Conservation (phyloP, 352 stramenopile genomes). For the Globisporangium spiculum region DNA sequence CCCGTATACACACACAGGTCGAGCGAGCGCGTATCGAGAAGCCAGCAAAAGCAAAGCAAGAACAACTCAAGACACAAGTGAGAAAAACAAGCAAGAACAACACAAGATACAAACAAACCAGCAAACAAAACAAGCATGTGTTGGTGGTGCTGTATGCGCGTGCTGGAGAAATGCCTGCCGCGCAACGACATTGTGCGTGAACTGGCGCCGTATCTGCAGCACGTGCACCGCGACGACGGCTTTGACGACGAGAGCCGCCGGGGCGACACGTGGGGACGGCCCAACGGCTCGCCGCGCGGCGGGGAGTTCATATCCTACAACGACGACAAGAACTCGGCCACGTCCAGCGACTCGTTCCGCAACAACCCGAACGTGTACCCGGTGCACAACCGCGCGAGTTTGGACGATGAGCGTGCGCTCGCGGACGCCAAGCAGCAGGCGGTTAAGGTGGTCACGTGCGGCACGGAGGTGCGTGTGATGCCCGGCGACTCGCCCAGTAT, state of each 20-base stretch:
- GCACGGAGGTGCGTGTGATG: conserved; percentile 17
- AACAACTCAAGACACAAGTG: neutral
- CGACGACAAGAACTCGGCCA: conserved; percentile 45
- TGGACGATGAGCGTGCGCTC: conserved; percentile 22
- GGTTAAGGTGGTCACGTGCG: neutral
- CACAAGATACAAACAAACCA: neutral
- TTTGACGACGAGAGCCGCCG: conserved; percentile 54
- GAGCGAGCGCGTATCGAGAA: neutral
- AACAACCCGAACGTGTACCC: conserved; percentile 46
- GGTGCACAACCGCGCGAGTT: conserved; percentile 20
- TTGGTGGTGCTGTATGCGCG: conserved; percentile 89
- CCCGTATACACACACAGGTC: neutral
- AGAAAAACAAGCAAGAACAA: neutral
- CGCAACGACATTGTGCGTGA: conserved; percentile 87
- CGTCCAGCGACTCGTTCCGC: conserved; percentile 59
- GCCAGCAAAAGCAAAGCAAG: neutral
- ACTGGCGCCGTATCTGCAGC: conserved; percentile 81
- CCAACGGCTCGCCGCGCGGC: conserved; percentile 35
- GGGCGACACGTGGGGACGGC: conserved; percentile 44
- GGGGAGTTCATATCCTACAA: conserved; percentile 46
- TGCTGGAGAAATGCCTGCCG: conserved; percentile 82
- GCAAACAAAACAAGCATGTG: conserved; percentile 35
- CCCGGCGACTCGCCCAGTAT: conserved; percentile 13
- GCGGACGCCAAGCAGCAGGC: conserved; percentile 30
- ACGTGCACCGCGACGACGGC: conserved; percentile 73